Conservation (phyloP, 2,329 filamentous ascomycete species). For the Dendrostoma leiphaemia region DNA sequence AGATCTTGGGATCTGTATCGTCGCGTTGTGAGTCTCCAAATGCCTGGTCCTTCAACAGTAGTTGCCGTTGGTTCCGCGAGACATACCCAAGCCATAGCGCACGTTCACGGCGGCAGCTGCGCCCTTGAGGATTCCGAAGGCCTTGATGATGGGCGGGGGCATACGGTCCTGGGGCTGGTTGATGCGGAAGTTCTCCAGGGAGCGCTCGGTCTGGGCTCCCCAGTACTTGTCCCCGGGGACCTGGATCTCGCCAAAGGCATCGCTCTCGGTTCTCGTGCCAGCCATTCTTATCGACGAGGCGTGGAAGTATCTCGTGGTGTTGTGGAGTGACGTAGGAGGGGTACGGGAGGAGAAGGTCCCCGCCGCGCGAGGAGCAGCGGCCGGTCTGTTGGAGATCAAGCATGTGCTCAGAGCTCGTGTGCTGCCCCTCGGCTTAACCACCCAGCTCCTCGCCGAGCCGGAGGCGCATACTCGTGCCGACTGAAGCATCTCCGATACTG, state of each 20-base stretch:
- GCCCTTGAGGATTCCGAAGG: constrained; percentile 96
- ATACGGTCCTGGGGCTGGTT: constrained; percentile 99
- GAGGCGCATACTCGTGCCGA: constrained; percentile 16
- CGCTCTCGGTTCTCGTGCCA: constrained; percentile 79
- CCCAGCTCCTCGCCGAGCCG: constrained; percentile 12
- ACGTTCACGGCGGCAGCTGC: constrained; percentile 96
- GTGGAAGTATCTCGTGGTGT: constrained; percentile 37
- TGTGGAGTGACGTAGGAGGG: constrained; percentile 1
- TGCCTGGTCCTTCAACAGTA: background rate
- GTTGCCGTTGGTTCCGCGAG: background rate
- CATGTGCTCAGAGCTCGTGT: constrained; percentile 18
- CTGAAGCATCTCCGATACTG: constrained; percentile 11
- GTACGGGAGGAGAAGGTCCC: background rate
- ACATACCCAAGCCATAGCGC: constrained; percentile 80
- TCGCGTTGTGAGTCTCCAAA: background rate
- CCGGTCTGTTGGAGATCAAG: constrained; percentile 5
- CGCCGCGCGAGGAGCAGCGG: background rate
- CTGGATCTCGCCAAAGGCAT: constrained; percentile 97
- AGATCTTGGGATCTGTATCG: constrained; percentile 75
- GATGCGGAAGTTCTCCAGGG: constrained; percentile 96
- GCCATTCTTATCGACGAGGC: constrained; percentile 48
- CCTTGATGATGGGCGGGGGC: constrained; percentile 87
- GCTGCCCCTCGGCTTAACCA: constrained; percentile 19
- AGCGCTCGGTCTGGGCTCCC: constrained; percentile 96
- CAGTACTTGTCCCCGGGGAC: constrained; percentile 94